Base-by-base conservation (phyloP, 2,329 filamentous ascomycete species). In the Xylariaceae sp. region DNA sequence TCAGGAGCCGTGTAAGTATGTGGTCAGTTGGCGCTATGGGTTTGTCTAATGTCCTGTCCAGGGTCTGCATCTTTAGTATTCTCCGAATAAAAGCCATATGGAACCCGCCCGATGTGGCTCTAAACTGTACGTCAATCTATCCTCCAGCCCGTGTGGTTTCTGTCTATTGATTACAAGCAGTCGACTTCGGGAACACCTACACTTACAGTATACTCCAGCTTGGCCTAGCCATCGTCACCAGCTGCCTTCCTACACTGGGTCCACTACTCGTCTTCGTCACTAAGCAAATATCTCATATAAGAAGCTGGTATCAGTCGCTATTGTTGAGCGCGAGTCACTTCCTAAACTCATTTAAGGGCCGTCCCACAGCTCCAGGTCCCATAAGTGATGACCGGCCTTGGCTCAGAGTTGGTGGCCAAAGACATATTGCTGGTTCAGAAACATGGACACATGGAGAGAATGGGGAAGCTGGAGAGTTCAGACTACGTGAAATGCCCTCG, bases 41-140 rank as follows among this genome's bases (percentile, higher is more conserved):
- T 24, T 16, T 12, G 18, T 11, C 1, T 31, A 8, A 8, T 28
- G n/a, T 28, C 31, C 16, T 9, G 17, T 19, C 2, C n/a, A 46
- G 44, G 11, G 37, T 44, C 21, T 46, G 44, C 9, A 24, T 46
- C 3, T 34, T 31, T 4, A 46, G 44, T 19, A 41, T 46, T 30
- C 5, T 46, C 3, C 16, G 44, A 4, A 7, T 46, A 9, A 38
- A 12, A 2, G 41, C 44, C 9, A 46, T 46, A 16, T 46, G 40
- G 36, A 16, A 29, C 12, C 43, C 34, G 7, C 35, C 40, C 7
- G 8, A 43, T 28, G 33, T 43, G 3, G 26, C 37, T 16, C n/a
- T 11, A 9, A 33, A 31, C 13, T 36, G 41, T 46, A 17, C 35
- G 36, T 33, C 6, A 24, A 24, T 24, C 21, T n/a, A n/a, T n/a